Evolutionary conservation across 129 eudicot genomes (phyloP).

Genomic region (Lactuca sativa): DNA sequence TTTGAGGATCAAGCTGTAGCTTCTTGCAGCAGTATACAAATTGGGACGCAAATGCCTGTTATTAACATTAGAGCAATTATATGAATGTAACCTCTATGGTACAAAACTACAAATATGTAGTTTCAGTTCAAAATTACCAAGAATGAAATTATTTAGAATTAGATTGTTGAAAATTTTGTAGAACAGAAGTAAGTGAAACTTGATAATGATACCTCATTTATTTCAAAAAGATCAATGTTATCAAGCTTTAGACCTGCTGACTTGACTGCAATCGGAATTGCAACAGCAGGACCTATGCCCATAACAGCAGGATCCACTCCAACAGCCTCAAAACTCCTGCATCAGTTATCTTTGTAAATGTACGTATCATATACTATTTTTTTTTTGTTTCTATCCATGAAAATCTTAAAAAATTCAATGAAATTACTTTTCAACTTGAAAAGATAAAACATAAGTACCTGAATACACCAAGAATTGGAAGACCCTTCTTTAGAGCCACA

Average conservation of each 20-base stretch:
- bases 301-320: conserved; percentile 78
- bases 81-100: neutral
- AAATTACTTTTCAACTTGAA: neutral
- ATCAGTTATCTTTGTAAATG: neutral
- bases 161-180: neutral
- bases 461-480: conserved; percentile 88
- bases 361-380: too few species aligned
- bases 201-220: conserved; percentile 54
- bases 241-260: conserved; percentile 61
- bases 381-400: neutral
- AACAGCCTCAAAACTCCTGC: conserved; percentile 73
- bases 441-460: conserved; percentile 42
- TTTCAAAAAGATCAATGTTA: conserved; percentile 57
- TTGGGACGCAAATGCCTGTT: conserved; percentile 78
- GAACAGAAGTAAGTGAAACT: neutral
- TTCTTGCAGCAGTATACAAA: conserved; percentile 66
- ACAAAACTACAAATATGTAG: neutral
- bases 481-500: conserved; percentile 75
- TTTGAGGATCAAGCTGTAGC: conserved; percentile 55
- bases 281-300: conserved; percentile 78
- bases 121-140: conserved; percentile 13
- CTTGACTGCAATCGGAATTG: conserved; percentile 68
- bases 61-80: neutral
- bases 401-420: neutral
- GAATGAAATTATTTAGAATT: neutral